Evolutionary conservation across 306 rosid genomes (phyloP), one percentile per base, ranked within the genome.

Genomic region (Bauhinia variegata): DNA sequence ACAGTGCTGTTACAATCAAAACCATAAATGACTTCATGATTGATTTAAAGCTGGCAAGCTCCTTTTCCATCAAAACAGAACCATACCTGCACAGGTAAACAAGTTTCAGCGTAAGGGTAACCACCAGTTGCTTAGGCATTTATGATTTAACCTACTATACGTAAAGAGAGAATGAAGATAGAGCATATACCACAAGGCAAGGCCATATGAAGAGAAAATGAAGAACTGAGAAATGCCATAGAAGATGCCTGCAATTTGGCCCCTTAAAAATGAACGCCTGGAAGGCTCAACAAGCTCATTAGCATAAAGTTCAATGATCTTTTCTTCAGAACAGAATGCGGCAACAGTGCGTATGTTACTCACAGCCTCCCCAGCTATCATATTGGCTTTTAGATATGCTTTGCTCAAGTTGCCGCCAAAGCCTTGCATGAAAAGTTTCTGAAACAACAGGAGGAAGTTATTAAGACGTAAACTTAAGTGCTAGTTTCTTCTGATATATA

Each of bases 391-490:
- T 54, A 89, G 87, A 82, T 93, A 89, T 59, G 96, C 93, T 76
- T 87, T 93, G 91, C 97, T 93, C 87, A 93, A 86, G 89, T 93
- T 93, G n/a, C 98, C 98, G 67, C 97, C 97, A 59, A 81, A 93
- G 53, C 98, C 98, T 86, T 89, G 64, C 88, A 93, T 81, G 80
- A 93, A 93, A 69, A 93, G 91, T 83, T 84, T 93, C 98, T 93
- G 84, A 70, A 78, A 79, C 54, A 63, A 70, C 30, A n/a, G 11
- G 0, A 61, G 32, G 16, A 60, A 69, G 30, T 16, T 66, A 56
- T 49, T 51, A 60, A 65, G 68, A 66, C 16, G 37, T 31, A 59
- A 54, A 70, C 43, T 31, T 5, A 11, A 14, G 69, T 67, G 32
- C 16, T 54, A 65, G 68, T 47, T 62, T 42, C 41, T 30, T 44